Evolutionary conservation across 2,329 filamentous ascomycete species (phyloP), one percentile per base, ranked within the genome.

Genomic region (Ceratocystis ficicola): DNA sequence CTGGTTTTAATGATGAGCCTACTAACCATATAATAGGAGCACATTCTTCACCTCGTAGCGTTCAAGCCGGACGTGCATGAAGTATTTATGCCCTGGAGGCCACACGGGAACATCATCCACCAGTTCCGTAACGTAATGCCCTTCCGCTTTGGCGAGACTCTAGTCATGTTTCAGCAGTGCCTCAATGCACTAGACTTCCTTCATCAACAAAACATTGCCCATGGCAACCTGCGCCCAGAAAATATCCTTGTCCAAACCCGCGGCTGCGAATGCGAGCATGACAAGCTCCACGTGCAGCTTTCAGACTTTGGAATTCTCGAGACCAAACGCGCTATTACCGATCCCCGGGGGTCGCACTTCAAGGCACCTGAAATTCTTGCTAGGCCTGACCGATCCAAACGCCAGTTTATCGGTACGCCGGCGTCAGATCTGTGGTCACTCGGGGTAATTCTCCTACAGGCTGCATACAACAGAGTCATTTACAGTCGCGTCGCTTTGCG

Each of bases 291-390:
- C 7, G 10, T 65, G 17, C 63, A 65, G 63, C 63, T 65, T 3
- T 65, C 63, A 12, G 63, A 65, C 48, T 65, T 65, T 65, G 63
- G 63, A 15, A 65, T 65, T 25, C 50, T 65, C n/a, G 63, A 65
- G 30, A 65, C 63, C 5, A 20, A 28, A 30, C 50, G 63, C 17
- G 48, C 52, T 3, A 41, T 55, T 10, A 59, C 15, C 22, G 44
- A 60, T n/a, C 22, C 25, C 6, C 30, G 20, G n/a, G 41, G 52
- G 8, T 30, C 44, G 8, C 52, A 59, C 17, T 65, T 44, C 63
- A 65, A 60, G 36, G 52, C 63, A 12, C 63, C 63, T 25, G 63
- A 65, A 28, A 55, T 60, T 44, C 25, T 65, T 12, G 48, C 44
- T 17, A 60, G 50, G 8, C 17, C 50, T 17, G 55, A 60, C 36